phyloP scores from a whole-genome alignment of 179 eudicot species.

The Beta lomatogona region DNA sequence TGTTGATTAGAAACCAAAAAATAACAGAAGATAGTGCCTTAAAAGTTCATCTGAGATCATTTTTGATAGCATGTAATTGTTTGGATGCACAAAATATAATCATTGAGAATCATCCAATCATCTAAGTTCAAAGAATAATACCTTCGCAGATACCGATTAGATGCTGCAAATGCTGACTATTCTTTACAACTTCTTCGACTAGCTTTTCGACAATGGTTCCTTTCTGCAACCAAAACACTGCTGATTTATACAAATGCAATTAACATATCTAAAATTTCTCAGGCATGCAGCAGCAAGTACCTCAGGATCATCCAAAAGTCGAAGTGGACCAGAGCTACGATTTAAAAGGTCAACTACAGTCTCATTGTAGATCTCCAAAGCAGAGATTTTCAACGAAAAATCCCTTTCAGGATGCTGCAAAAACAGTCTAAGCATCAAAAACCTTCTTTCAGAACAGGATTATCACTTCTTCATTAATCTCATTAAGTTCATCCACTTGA shows the following conservation, averaged over 20 bases:
- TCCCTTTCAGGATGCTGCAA: slow-evolving; percentile 68
- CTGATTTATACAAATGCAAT: slow-evolving; percentile 1
- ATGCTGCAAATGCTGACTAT: slow-evolving; percentile 45
- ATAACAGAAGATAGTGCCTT: neutral
- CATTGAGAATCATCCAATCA: neutral
- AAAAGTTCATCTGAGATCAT: neutral
- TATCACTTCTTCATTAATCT: neutral
- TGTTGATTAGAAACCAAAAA: neutral
- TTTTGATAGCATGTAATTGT: neutral
- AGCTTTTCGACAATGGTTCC: slow-evolving; percentile 54
- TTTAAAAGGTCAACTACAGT: slow-evolving; percentile 85
- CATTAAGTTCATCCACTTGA: neutral
- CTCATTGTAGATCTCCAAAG: slow-evolving; percentile 93
- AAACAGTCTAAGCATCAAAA: slow-evolving; percentile 1
- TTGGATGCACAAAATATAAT: neutral
- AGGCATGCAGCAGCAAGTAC: slow-evolving; percentile 38
- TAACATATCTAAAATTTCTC: neutral
- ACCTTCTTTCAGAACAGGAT: neutral
- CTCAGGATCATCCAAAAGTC: slow-evolving; percentile 99
- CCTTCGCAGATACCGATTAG: slow-evolving; percentile 52
- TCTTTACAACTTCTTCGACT: slow-evolving; percentile 45
- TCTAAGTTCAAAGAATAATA: slow-evolving; percentile 4
- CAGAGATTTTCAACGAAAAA: slow-evolving; percentile 70
- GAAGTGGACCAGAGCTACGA: slow-evolving; percentile 78
- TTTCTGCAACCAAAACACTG: slow-evolving; percentile 37